Evolutionary conservation across 2,329 filamentous ascomycete genomes (phyloP), one percentile per base, ranked within the genome.

Genomic region (Fusarium virguliforme): DNA sequence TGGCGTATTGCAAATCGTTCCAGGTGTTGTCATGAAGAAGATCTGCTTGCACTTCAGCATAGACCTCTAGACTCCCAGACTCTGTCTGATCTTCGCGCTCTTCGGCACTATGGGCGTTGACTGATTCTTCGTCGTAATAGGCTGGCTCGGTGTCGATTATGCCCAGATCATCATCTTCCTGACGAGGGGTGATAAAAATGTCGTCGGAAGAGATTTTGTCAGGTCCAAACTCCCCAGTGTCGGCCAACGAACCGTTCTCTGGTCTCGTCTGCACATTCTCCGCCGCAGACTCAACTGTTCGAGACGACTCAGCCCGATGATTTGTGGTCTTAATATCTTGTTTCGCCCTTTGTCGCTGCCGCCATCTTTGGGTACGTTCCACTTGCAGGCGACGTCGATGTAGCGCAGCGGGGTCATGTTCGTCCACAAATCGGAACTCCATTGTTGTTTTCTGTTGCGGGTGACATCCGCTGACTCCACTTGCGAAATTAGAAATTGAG

Each of bases 91-190:
- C 9, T 4, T 51, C 46, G 24, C 46, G 46, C 46, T 51, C 46
- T 18, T 51, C 48, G 9, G 48, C 26, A 51, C 24, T 32, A 15
- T 32, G 26, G 48, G 26, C 5, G 28, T 32, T 18, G 48, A 34
- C 48, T 32, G 48, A 28, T 51, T 51, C 48, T 24, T 51, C 48
- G 24, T 51, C 48, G 26, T 32, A 51, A 51, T 51, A 51, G 48
- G 48, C 48, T 32, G 48, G 48, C 28, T 30, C 48, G 48, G 48
- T 51, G 26, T 51, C 26, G 48, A 51, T 51, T 13, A n/a, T 51
- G 48, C 34, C 34, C 34, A n/a, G 15, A 9, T 40, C 38, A n/a
- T 40, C 38, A 40, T 12, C 38, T 40, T 40, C 38, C 38, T 40
- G 38, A 40, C 38, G 9, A 40, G 38, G 15, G 38, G n/a, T 40